These are phyloP conservation scores for Rhodotorula sp. DNA, from an alignment of 1,284 basidiomycete species.

Conservation along the genomic window DNA sequence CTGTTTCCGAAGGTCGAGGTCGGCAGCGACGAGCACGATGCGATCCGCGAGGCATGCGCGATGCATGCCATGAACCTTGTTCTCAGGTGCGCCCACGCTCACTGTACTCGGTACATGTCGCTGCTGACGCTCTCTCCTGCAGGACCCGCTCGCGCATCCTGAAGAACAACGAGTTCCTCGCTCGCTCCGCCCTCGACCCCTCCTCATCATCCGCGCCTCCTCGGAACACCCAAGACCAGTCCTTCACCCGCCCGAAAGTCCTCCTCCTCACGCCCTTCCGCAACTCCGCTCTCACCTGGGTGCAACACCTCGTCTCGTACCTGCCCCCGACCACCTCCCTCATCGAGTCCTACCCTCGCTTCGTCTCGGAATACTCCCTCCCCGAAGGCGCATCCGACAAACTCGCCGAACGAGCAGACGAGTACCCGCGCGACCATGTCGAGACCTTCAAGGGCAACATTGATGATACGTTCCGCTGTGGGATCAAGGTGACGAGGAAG, in stretches of 20 bases:
- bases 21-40: conserved; percentile 47
- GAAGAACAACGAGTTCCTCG: conserved; percentile 88
- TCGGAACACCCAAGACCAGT: conserved; percentile 76
- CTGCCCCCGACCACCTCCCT: conserved; percentile 58
- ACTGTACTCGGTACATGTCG: not conserved
- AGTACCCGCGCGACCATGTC: conserved; percentile 84
- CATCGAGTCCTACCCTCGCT: conserved; percentile 81
- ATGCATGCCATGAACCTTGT: conserved; percentile 82
- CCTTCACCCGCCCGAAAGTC: conserved; percentile 93
- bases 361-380: conserved; percentile 76
- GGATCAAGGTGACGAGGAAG: conserved; percentile 88
- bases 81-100: conserved; percentile 62
- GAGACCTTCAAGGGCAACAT: conserved; percentile 95
- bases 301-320: conserved; percentile 59
- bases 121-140: not conserved
- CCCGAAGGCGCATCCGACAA: conserved; percentile 80
- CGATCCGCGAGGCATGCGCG: conserved; percentile 64
- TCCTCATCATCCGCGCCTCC: conserved; percentile 47
- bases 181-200: conserved; percentile 62
- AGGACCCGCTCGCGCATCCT: conserved; percentile 91
- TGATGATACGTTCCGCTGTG: conserved; percentile 91
- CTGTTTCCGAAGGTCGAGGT: conserved; percentile 65
- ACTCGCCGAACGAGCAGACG: conserved; percentile 61
- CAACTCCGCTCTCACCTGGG: conserved; percentile 78
- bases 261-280: conserved; percentile 91